Conservation (phyloP, 208 protist species). For the Leptomonas pyrrhocoris region DNA sequence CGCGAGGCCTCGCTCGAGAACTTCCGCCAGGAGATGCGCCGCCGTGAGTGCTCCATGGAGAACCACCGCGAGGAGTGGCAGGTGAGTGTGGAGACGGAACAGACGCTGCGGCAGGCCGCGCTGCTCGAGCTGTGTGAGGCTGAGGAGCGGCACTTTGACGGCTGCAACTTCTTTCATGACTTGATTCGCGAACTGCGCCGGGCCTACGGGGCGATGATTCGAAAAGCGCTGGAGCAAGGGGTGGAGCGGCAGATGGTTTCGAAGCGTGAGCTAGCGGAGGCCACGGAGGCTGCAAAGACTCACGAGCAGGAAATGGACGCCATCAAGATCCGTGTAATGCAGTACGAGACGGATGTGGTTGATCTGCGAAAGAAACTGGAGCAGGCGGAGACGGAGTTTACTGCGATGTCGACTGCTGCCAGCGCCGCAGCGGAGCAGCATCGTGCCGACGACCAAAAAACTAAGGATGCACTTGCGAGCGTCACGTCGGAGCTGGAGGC, state of each 20-base stretch:
- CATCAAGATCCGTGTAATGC: background rate
- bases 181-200: conserved; percentile 6
- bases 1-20: conserved; percentile 18
- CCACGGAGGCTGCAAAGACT: background rate
- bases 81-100: conserved; percentile 14
- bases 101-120: conserved; percentile 9
- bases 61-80: conserved; percentile 23
- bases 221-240: background rate
- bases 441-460: background rate
- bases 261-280: background rate
- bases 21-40: conserved; percentile 6
- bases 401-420: background rate
- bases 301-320: background rate
- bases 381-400: background rate
- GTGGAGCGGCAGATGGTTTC: background rate
- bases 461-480: background rate
- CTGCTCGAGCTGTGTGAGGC: conserved; percentile 24
- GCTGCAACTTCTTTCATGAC: conserved; percentile 4
- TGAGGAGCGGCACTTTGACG: conserved; percentile 17
- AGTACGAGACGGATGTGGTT: background rate
- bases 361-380: background rate
- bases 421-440: background rate
- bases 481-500: background rate
- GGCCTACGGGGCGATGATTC: conserved; percentile 6
- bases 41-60: conserved; percentile 20